These are phyloP conservation scores for Zygotorulaspora danielsina DNA, from an alignment of 805 yeast genomes.

Conservation along the genomic window DNA sequence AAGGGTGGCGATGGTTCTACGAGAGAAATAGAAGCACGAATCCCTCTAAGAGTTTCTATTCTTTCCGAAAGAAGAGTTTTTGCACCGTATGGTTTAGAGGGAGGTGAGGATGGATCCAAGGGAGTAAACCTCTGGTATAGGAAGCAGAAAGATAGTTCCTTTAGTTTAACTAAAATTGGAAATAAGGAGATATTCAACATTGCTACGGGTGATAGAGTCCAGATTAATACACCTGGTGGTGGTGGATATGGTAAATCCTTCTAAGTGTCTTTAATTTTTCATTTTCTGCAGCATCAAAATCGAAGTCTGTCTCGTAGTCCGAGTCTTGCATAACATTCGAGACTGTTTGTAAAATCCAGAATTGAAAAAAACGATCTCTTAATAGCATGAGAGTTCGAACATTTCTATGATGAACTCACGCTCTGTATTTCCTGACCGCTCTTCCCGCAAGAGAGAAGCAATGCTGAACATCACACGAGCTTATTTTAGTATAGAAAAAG, in stretches of 20 bases:
- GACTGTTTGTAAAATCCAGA: no score
- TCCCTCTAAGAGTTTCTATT: conserved; percentile 69
- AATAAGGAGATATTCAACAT: conserved; percentile 63
- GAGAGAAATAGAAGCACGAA: conserved; percentile 75
- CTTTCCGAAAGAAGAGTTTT: conserved; percentile 78
- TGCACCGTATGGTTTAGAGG: conserved; percentile 81
- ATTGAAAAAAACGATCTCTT: no score
- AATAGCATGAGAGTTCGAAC: no score
- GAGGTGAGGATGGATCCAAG: conserved; percentile 70
- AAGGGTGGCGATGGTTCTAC: conserved; percentile 82
- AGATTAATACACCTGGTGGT: conserved; percentile 77
- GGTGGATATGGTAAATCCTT: conserved; percentile 77
- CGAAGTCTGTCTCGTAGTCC: no score
- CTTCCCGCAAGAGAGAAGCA: no score
- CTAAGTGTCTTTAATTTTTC: no score
- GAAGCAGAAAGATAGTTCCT: conserved; percentile 27
- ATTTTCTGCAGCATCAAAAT: no score
- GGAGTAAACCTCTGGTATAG: conserved; percentile 61
- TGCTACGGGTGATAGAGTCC: conserved; percentile 58
- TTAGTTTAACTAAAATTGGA: conserved; percentile 47
- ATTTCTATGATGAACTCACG: no score
- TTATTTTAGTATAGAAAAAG: no score
- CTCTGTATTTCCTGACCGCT: no score
- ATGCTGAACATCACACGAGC: no score
- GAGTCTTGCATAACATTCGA: no score